Evolutionary conservation across 225 moss, liverwort and hornwort genomes (phyloP).

Genomic region (Straminergon stramineum): DNA sequence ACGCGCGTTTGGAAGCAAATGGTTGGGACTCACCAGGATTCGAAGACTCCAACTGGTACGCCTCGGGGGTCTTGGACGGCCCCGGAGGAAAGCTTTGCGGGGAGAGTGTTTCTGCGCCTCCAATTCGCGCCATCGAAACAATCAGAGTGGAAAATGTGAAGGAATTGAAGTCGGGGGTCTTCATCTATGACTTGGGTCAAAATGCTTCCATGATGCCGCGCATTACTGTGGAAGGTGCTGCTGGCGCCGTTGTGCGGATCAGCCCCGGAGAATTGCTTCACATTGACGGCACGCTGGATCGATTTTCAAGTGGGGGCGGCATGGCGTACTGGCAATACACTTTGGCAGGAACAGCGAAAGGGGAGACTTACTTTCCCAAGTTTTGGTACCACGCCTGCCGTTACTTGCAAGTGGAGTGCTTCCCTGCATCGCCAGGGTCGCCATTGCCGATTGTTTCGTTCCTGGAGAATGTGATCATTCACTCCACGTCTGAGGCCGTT

Average conservation of each 20-base stretch:
- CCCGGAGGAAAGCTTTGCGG: slow-evolving; percentile 37
- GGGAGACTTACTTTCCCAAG: slow-evolving; percentile 40
- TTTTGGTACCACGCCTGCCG: slow-evolving; percentile 45
- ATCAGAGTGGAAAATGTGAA: slow-evolving; percentile 2
- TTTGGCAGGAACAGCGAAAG: slow-evolving; percentile 1
- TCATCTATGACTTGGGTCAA: slow-evolving; percentile 36
- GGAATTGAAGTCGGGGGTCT: slow-evolving; percentile 2
- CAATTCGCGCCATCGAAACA: slow-evolving; percentile 37
- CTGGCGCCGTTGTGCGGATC: slow-evolving; percentile 31
- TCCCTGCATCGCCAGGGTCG: background rate
- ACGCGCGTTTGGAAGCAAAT: slow-evolving; percentile 29
- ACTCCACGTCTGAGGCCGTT: slow-evolving; percentile 18
- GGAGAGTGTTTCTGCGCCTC: slow-evolving; percentile 29
- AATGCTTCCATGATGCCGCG: slow-evolving; percentile 49
- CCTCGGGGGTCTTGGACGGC: slow-evolving; percentile 7
- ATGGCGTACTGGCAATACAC: slow-evolving; percentile 40
- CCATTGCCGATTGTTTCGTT: background rate
- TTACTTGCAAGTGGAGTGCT: slow-evolving; percentile 30
- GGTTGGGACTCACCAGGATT: slow-evolving; percentile 43
- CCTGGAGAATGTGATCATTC: slow-evolving; percentile 30
- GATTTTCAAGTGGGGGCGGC: slow-evolving; percentile 32
- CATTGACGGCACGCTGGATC: slow-evolving; percentile 28
- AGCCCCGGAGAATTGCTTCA: slow-evolving; percentile 29
- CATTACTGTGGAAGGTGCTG: slow-evolving; percentile 17
- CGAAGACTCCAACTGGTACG: slow-evolving; percentile 7